Conservation (phyloP, 2,329 filamentous ascomycete genomes). For the Lachnellula occidentalis region DNA sequence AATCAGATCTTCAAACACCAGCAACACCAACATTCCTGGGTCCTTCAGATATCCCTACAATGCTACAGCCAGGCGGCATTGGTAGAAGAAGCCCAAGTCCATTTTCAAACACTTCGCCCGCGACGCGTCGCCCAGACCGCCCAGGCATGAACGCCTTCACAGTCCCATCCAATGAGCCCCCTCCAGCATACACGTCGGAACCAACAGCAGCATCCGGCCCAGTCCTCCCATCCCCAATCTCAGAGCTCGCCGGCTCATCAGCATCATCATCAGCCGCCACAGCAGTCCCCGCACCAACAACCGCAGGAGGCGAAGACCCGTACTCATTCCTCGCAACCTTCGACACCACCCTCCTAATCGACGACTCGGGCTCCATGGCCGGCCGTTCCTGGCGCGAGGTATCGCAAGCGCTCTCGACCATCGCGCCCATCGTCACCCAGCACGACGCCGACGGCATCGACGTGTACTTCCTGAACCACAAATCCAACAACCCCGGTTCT, state of each 20-base stretch:
- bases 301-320: constrained; percentile 52
- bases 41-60: constrained; percentile 1
- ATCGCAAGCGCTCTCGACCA: constrained; percentile 59
- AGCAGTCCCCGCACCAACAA: constrained; percentile 13
- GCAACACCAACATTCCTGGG: background rate
- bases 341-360: constrained; percentile 85
- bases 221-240: constrained; percentile 2
- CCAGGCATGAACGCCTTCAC: constrained; percentile 29
- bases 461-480: constrained; percentile 82
- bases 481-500: constrained; percentile 35
- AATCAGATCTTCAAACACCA: background rate
- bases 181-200: constrained; percentile 28
- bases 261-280: constrained; percentile 36
- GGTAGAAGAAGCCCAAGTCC: constrained; percentile 10
- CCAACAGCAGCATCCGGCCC: constrained; percentile 15
- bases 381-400: constrained; percentile 75
- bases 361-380: constrained; percentile 86
- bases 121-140: constrained; percentile 25
- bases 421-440: constrained; percentile 74
- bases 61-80: background rate
- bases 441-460: constrained; percentile 85
- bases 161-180: constrained; percentile 28
- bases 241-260: constrained; percentile 10
- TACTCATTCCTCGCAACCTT: constrained; percentile 74
- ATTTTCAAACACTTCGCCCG: constrained; percentile 19